phyloP scores from a whole-genome alignment of 2,329 filamentous ascomycete genomes.

The Ophiostoma populinum region DNA sequence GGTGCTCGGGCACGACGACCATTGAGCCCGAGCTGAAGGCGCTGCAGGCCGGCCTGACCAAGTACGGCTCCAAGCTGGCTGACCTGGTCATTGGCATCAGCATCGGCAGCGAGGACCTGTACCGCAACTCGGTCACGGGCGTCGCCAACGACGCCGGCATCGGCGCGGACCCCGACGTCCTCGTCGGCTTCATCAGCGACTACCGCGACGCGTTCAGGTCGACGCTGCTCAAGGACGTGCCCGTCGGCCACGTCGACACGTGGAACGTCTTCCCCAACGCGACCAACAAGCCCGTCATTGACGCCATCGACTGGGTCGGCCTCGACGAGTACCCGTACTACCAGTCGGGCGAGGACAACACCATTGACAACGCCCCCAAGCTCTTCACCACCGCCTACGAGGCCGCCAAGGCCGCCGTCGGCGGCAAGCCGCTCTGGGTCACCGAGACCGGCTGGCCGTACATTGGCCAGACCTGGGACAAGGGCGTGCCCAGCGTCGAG shows the following conservation, averaged over 20 bases:
- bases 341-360: constrained; percentile 50
- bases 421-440: constrained; percentile 62
- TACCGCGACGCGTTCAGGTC: constrained; percentile 45
- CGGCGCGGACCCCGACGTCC: constrained; percentile 42
- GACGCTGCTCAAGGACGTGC: constrained; percentile 37
- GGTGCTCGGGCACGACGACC: constrained; percentile 54
- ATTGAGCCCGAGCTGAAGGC: constrained; percentile 62
- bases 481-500: constrained; percentile 41
- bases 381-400: constrained; percentile 53
- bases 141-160: constrained; percentile 39
- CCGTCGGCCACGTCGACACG: constrained; percentile 74
- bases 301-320: constrained; percentile 60
- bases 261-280: constrained; percentile 66
- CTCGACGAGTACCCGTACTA: constrained; percentile 84
- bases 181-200: constrained; percentile 54
- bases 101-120: constrained; percentile 73
- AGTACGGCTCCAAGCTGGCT: constrained; percentile 50
- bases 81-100: constrained; percentile 64
- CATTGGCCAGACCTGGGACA: constrained; percentile 42
- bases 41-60: constrained; percentile 47
- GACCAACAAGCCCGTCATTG: constrained; percentile 53
- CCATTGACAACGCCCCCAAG: constrained; percentile 41
- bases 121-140: constrained; percentile 58
- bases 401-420: constrained; percentile 38
- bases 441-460: constrained; percentile 84